These are phyloP conservation scores for Singerocomus inundabilis DNA, from an alignment of 1,284 basidiomycete species.

Conservation along the genomic window DNA sequence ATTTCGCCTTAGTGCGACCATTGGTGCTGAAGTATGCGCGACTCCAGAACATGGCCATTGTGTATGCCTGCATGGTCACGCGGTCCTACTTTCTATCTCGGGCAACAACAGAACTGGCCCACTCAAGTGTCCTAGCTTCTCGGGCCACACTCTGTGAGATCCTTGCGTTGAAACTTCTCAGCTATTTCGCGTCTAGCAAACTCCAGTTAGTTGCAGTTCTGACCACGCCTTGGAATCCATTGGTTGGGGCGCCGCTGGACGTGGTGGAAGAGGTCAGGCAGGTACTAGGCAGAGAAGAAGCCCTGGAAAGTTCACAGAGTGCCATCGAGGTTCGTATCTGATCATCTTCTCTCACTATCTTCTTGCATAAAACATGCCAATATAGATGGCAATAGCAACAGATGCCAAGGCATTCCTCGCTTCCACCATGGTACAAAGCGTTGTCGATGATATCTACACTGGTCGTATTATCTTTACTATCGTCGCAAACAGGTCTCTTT, in stretches of 20 bases:
- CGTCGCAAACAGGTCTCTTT: conserved; percentile 65
- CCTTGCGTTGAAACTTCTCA: conserved; percentile 81
- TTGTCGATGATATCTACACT: conserved; percentile 79
- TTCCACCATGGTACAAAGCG: conserved; percentile 76
- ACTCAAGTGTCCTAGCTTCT: conserved; percentile 67
- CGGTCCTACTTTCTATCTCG: conserved; percentile 53
- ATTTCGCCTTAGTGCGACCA: conserved; percentile 80
- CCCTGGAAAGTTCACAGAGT: conserved; percentile 58
- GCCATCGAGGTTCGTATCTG: conserved; percentile 68
- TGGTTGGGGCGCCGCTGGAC: conserved; percentile 72
- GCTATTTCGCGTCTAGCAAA: conserved; percentile 68
- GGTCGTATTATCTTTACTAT: conserved; percentile 70
- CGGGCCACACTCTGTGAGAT: conserved; percentile 81
- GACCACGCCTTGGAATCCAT: conserved; percentile 77
- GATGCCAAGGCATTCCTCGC: conserved; percentile 77
- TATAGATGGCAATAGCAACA: conserved; percentile 82
- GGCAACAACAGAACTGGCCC: conserved; percentile 57
- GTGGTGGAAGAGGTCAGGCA: conserved; percentile 64
- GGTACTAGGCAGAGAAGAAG: conserved; percentile 53
- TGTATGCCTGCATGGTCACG: conserved; percentile 73
- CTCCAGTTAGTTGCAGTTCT: conserved; percentile 72
- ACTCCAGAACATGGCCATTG: conserved; percentile 67
- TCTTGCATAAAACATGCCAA: not conserved
- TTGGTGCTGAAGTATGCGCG: conserved; percentile 77
- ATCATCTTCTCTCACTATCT: not conserved